Percentiles rank a stretch among this genome's conserved stretches.
These are phyloP conservation scores for Histomonas meleagridis DNA, from an alignment of 208 protist species.

Conservation along the genomic window DNA sequence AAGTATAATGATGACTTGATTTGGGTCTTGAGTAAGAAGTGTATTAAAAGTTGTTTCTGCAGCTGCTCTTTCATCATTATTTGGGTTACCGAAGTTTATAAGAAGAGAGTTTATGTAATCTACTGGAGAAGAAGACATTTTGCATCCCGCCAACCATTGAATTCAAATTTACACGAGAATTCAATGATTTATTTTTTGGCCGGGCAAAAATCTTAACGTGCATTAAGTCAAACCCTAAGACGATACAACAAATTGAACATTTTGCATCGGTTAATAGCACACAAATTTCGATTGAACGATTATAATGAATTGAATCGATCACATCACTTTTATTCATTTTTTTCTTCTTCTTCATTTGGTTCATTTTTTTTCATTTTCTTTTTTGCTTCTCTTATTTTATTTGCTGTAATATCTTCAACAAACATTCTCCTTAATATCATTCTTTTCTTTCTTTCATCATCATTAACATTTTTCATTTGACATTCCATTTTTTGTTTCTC, in stretches of 20 bases:
- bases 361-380: not conserved
- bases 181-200: too few species aligned
- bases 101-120: too few species aligned
- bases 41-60: not conserved
- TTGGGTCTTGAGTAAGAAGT: not conserved
- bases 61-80: not conserved
- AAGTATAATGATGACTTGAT: not conserved
- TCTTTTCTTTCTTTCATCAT: not conserved
- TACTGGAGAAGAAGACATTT: too few species aligned
- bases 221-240: too few species aligned
- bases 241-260: too few species aligned
- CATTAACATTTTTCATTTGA: not conserved
- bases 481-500: not conserved
- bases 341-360: not conserved
- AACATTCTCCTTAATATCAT: not conserved
- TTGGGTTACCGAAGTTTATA: not conserved
- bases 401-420: not conserved
- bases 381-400: constrained; percentile 10
- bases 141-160: too few species aligned
- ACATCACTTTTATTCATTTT: not conserved
- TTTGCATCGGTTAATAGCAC: too few species aligned
- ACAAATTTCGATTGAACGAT: too few species aligned
- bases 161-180: too few species aligned
- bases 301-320: too few species aligned
- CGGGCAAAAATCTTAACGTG: too few species aligned